Evolutionary conservation across 352 stramenopile species (phyloP), one percentile per base, ranked within the genome.

Genomic region (Saprolegnia parasitica): DNA sequence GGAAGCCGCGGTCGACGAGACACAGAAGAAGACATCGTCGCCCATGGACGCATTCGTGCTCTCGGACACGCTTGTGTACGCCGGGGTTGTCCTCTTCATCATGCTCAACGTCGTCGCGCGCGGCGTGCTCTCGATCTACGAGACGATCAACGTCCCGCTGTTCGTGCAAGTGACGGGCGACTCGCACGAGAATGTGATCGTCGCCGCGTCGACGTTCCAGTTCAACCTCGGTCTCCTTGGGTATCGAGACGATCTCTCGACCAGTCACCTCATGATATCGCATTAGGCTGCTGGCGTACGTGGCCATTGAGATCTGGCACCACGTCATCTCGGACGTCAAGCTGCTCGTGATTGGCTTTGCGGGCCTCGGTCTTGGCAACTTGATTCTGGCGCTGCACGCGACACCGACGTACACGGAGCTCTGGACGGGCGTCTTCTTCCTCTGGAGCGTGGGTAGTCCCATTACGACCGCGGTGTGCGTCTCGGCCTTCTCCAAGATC

Each of bases 191-290:
- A 87, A 77, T 63, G 76, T 82, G 9, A 80, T 93, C 26, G 76
- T 89, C 24, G 73, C 76, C n/a, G 84, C 84, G 0, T 90, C 84
- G 47, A 90, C 90, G 56, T 92, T 90, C 66, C 84, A 92, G 73
- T 90, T 92, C 50, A 89, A 89, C 63, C 62, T 92, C 20, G 84
- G 84, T 23, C 45, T 89, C 29, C 68, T 92, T 21, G 84, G 84
- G 52, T 60, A 60, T 6, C 5, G 29, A 35, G 3, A 24, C 35
- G n/a, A n/a, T n/a, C n/a, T n/a, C n/a, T n/a, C n/a, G n/a, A n/a
- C n/a, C n/a, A n/a, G n/a, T 35, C 16, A 60, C 3, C 52, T 60
- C 52, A 55, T 55, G 11, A n/a, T n/a, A n/a, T n/a, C n/a, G n/a
- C n/a, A n/a, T n/a, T 60, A 60, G 52, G 0, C 71, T 92, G 13